A percentile compares a stretch with the other conserved stretches of the same genome.
Conservation (phyloP, 257 asterid genomes). For the Scutellaria barbata region DNA sequence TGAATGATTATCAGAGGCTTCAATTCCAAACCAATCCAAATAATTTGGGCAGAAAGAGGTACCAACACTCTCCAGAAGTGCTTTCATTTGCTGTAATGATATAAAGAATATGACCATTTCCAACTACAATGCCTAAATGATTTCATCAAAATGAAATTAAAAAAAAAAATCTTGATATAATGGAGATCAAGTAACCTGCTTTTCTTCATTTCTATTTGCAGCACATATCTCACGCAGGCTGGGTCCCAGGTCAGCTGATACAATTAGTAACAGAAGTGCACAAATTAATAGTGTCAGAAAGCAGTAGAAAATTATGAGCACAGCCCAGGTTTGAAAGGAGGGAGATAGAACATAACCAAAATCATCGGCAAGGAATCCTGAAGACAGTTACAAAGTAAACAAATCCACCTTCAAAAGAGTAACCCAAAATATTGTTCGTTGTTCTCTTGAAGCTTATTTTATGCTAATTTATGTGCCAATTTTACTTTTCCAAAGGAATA, state of each 20-base stretch:
- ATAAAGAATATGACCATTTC: constrained; percentile 22
- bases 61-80: constrained; percentile 88
- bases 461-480: not conserved
- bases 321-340: constrained; percentile 27
- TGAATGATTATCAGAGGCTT: constrained; percentile 56
- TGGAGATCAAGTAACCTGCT: constrained; percentile 63
- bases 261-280: constrained; percentile 32
- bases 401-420: not conserved
- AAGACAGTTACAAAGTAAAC: not conserved
- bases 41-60: constrained; percentile 80
- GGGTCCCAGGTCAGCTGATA: constrained; percentile 73
- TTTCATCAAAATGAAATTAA: constrained; percentile 16
- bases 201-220: constrained; percentile 88
- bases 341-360: constrained; percentile 9
- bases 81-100: constrained; percentile 85
- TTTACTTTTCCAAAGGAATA: not conserved
- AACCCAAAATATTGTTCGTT: constrained; percentile 8
- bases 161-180: constrained; percentile 25
- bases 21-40: constrained; percentile 88
- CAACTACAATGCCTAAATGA: constrained; percentile 21
- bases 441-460: too few relatives aligned
- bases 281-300: constrained; percentile 21
- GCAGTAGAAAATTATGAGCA: constrained; percentile 17
- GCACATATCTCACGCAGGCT: constrained; percentile 91
- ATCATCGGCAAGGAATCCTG: not conserved